Percentiles rank a stretch among this genome's conserved stretches.
Evolutionary conservation across 1,284 basidiomycete species (phyloP).

Genomic region (Moniliophthora roreri): DNA sequence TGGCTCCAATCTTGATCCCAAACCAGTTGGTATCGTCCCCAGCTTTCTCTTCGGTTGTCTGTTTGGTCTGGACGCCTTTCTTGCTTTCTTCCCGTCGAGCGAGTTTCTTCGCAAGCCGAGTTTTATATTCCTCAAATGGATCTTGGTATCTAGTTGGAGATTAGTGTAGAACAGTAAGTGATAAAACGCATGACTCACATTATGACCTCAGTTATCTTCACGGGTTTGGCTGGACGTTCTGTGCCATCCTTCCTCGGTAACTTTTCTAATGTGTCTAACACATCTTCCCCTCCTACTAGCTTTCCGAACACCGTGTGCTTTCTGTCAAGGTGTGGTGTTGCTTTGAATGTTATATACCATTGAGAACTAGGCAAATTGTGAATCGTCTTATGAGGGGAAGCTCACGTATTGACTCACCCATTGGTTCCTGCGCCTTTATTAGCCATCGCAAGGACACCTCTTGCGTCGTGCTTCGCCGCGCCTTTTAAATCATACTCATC

Average conservation of each 20-base stretch:
- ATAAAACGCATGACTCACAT: slow-evolving; percentile 56
- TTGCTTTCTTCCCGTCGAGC: slow-evolving; percentile 59
- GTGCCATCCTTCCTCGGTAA: slow-evolving; percentile 81
- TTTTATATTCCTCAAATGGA: slow-evolving; percentile 84
- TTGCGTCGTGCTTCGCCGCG: slow-evolving; percentile 80
- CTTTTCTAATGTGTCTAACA: slow-evolving; percentile 82
- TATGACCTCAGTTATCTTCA: slow-evolving; percentile 75
- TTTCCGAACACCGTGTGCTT: slow-evolving; percentile 98
- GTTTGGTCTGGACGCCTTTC: slow-evolving; percentile 22
- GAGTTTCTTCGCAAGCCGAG: slow-evolving; percentile 71
- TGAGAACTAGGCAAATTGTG: slow-evolving; percentile 59
- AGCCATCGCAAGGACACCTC: slow-evolving; percentile 88
- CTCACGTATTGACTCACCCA: slow-evolving; percentile 44
- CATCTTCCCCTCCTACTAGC: slow-evolving; percentile 91
- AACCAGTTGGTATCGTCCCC: slow-evolving; percentile 81
- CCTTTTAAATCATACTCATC: slow-evolving; percentile 89
- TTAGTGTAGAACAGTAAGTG: background rate
- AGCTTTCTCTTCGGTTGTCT: slow-evolving; percentile 30
- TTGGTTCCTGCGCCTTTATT: slow-evolving; percentile 89
- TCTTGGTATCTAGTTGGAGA: slow-evolving; percentile 65
- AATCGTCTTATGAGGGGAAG: background rate
- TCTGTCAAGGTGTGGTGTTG: slow-evolving; percentile 77
- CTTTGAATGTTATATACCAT: slow-evolving; percentile 87
- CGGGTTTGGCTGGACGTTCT: slow-evolving; percentile 82
- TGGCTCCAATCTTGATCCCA: slow-evolving; percentile 69